Evolutionary conservation across 2,329 filamentous ascomycete species (phyloP).

Genomic region (Thelonectria rubi): DNA sequence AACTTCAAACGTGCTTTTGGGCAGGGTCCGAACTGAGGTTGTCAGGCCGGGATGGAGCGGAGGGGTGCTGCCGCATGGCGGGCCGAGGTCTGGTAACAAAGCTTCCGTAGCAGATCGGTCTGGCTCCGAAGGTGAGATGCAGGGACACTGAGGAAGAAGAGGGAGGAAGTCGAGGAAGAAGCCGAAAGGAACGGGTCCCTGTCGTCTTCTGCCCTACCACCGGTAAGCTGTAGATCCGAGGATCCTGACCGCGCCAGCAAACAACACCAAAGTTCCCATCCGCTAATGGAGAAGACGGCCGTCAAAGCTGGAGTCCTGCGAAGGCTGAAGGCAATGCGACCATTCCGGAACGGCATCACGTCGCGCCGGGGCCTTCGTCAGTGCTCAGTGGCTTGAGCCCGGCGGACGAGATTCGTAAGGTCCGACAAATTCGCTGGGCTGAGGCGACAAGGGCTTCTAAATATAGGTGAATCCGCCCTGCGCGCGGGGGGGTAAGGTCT

Average conservation of each 20-base stretch:
- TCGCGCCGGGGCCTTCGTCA: conserved; percentile 10
- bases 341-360: conserved; percentile 2
- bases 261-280: background rate
- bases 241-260: too few species aligned
- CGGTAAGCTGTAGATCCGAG: too few species aligned
- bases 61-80: conserved; percentile 7
- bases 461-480: conserved; percentile 35
- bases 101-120: background rate
- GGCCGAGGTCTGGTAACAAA: background rate
- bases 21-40: background rate
- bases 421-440: conserved; percentile 28
- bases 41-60: conserved; percentile 10
- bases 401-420: background rate
- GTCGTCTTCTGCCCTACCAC: too few species aligned
- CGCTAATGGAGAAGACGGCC: background rate
- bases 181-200: too few species aligned
- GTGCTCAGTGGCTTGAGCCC: background rate
- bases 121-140: conserved; percentile 1
- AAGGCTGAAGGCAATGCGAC: background rate
- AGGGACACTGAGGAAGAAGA: background rate
- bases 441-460: conserved; percentile 38
- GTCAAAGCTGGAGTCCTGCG: background rate
- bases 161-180: background rate
- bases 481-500: conserved; percentile 25
- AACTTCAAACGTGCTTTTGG: background rate